Evolutionary conservation across 352 stramenopile species (phyloP).

Genomic region (Phytophthora hibernalis): DNA sequence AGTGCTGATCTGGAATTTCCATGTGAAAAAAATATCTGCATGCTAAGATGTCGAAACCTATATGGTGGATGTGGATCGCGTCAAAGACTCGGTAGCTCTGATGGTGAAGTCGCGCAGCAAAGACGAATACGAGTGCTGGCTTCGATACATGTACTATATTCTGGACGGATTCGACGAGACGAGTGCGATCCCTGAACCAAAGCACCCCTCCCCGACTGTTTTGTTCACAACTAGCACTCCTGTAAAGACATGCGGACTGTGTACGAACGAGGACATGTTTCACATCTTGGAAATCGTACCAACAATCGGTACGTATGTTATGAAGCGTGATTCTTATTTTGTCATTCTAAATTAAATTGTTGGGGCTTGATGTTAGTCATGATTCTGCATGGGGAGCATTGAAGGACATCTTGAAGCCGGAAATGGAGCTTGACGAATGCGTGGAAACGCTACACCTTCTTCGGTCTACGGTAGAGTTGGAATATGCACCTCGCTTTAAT

Average conservation of each 20-base stretch:
- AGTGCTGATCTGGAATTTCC: background rate
- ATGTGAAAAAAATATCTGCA: background rate
- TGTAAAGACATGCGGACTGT: slow-evolving; percentile 1
- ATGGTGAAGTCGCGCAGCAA: background rate
- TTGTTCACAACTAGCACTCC: background rate
- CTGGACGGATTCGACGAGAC: background rate
- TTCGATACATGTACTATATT: background rate
- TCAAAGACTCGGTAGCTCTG: background rate
- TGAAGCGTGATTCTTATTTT: background rate
- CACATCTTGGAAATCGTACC: background rate
- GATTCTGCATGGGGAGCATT: background rate
- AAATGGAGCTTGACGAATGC: slow-evolving; percentile 3
- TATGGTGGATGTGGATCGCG: background rate
- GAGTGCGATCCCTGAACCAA: too few species aligned
- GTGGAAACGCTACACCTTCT: background rate
- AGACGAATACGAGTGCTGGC: background rate
- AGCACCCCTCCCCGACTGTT: slow-evolving; percentile 1
- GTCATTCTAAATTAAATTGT: background rate
- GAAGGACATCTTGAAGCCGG: slow-evolving; percentile 5
- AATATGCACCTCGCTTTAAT: too few species aligned
- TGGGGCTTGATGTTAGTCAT: background rate
- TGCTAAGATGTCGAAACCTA: background rate
- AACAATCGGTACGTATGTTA: slow-evolving; percentile 12
- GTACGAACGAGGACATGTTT: too few species aligned
- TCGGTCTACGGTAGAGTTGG: too few species aligned